phyloP scores from a whole-genome alignment of 306 rosid species.

The peach (Prunus persica) region Prunus_persica_NCBIv2 NC_034011.1:18801501-18802000 shows the following conservation, averaged over 20 bases:
- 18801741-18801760: conserved; percentile 13
- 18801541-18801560: conserved; percentile 97
- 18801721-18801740: not conserved
- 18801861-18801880: conserved; percentile 86
- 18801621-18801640: not conserved
- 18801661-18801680: conserved; percentile 15
- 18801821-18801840: conserved; percentile 98
- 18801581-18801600: conserved; percentile 95
- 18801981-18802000: conserved; percentile 17
- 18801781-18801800: conserved; percentile 99
- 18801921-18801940: not conserved
- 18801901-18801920: conserved; percentile 33
- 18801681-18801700: conserved; percentile 3
- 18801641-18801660: conserved; percentile 1
- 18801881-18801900: conserved; percentile 83
- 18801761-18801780: conserved; percentile 59
- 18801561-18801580: conserved; percentile 77
- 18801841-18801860: conserved; percentile 96
- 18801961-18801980: not conserved
- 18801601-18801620: conserved; percentile 95
- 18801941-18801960: conserved; percentile 1
- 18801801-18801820: conserved; percentile 96
- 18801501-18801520: conserved; percentile 84
- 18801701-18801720: not conserved
- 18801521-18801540: conserved; percentile 96